Base-by-base conservation (phyloP, 257 asterid genomes). In the Przewalskia tangutica region DNA sequence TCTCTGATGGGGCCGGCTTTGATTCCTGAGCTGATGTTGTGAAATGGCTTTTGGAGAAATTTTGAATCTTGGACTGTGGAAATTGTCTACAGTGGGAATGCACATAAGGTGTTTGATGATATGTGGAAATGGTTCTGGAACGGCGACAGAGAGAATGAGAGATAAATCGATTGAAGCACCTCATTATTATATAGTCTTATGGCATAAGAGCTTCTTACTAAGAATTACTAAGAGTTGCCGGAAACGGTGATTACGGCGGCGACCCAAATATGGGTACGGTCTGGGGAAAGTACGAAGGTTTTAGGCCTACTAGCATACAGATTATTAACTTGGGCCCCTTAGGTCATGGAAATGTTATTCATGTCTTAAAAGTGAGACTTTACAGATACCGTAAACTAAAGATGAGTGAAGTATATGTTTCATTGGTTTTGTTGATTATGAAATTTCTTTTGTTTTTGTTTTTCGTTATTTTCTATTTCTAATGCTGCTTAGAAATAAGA, bases 11-110 rank as follows among this genome's bases (percentile, higher is more conserved):
- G 6, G 79, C 84, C 1, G 86, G 81, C 66, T 82, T 89, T 18
- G 91, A 81, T 70, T 82, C 83, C 82, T 89, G 88, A 76, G 91
- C 90, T 38, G 94, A 62, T 38, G 93, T 88, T 20, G 87, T 79
- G 63, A 82, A 87, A 58, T 44, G 86, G 86, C 86, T 48, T 82
- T 82, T 80, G 32, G 80, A 50, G 3, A 62, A 20, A 8, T 10
- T 10, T 3, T 73, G 23, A 23, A 73, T 73, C 44, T 23, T 73
- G 62, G 23, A 73, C 7, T 23, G 62, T 0, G 38, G 53, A 17
- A 48, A 73, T 20, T 50, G 71, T 46, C 53, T 44, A 23, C 44
- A 46, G 10, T 51, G 68, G 9, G 79, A 63, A 11, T 79, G 66
- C 23, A 79, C 10, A 14, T 32, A 55, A n/a, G 18, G 58, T 48